phyloP scores from a whole-genome alignment of 2,329 filamentous ascomycete species.

The Diatrype stigma region DNA sequence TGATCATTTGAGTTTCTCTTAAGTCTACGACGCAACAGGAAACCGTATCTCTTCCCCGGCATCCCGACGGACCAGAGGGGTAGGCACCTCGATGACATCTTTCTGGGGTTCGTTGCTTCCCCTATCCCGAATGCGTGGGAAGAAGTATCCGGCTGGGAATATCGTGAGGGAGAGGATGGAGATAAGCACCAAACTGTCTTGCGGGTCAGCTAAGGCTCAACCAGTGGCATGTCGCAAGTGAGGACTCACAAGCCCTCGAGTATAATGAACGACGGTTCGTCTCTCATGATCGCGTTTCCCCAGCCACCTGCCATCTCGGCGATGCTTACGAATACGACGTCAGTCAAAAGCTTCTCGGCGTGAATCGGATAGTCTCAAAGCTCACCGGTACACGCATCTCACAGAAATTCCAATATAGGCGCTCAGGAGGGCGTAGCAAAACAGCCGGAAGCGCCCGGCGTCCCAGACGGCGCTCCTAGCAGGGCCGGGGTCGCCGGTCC shows the following conservation, averaged over 20 bases:
- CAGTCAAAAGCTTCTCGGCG: neutral
- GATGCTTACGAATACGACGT: slow-evolving; percentile 37
- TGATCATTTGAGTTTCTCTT: too few species aligned
- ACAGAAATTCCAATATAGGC: slow-evolving; percentile 44
- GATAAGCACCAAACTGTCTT: slow-evolving; percentile 43
- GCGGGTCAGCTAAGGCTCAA: neutral
- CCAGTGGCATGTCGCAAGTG: slow-evolving; percentile 2
- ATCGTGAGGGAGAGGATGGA: slow-evolving; percentile 44
- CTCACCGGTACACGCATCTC: slow-evolving; percentile 53
- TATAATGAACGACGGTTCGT: slow-evolving; percentile 55
- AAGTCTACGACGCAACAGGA: too few species aligned
- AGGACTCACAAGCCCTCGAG: slow-evolving; percentile 48
- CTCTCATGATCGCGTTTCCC: slow-evolving; percentile 60
- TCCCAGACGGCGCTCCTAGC: slow-evolving; percentile 36
- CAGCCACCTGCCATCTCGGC: slow-evolving; percentile 62
- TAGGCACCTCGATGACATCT: neutral
- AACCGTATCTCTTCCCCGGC: too few species aligned
- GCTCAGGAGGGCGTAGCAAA: slow-evolving; percentile 38
- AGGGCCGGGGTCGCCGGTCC: slow-evolving; percentile 22
- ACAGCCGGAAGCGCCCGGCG: slow-evolving; percentile 38
- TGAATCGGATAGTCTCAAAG: slow-evolving; percentile 2
- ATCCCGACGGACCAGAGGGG: too few species aligned
- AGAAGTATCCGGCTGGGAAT: slow-evolving; percentile 52
- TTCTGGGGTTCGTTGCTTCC: slow-evolving; percentile 14
- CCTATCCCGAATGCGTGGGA: slow-evolving; percentile 47